Percentiles rank a stretch among this genome's conserved stretches.
Evolutionary conservation across 2,329 filamentous ascomycete species (phyloP).

Genomic region (Elsinoe perseae): DNA sequence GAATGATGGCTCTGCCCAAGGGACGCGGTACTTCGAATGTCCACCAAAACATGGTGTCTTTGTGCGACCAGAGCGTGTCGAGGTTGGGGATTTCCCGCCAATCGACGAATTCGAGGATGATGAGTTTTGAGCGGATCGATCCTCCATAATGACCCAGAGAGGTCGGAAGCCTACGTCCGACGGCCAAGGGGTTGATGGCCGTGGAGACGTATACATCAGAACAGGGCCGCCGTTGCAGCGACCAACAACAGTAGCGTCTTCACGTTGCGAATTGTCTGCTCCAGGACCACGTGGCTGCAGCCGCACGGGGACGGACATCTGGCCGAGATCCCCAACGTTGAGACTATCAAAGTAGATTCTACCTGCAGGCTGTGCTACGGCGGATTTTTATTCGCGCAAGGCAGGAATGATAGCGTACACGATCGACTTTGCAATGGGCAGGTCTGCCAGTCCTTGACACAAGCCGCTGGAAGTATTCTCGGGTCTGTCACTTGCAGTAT

Average conservation of each 20-base stretch:
- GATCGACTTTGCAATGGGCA: too few relatives aligned
- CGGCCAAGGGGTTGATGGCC: not conserved
- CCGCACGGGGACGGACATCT: not conserved
- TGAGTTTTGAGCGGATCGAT: constrained; percentile 42
- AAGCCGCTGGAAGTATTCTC: too few relatives aligned
- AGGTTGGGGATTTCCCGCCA: constrained; percentile 63
- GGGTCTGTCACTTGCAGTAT: too few relatives aligned
- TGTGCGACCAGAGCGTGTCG: constrained; percentile 68
- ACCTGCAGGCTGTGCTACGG: too few relatives aligned
- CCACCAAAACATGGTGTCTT: constrained; percentile 66
- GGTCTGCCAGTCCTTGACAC: too few relatives aligned
- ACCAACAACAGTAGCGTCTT: not conserved
- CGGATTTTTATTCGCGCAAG: not conserved
- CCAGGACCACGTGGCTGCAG: not conserved
- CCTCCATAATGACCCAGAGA: not conserved
- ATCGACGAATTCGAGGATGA: constrained; percentile 68
- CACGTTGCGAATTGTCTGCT: not conserved
- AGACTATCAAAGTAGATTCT: not conserved
- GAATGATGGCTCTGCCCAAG: constrained; percentile 67
- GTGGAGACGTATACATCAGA: not conserved
- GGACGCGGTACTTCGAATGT: constrained; percentile 62
- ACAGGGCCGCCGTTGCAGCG: not conserved
- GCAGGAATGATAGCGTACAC: too few relatives aligned
- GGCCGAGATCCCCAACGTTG: not conserved
- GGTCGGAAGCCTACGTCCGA: not conserved